phyloP scores from a whole-genome alignment of 176 grass and related monocot species.

The Carex kokanica region DNA sequence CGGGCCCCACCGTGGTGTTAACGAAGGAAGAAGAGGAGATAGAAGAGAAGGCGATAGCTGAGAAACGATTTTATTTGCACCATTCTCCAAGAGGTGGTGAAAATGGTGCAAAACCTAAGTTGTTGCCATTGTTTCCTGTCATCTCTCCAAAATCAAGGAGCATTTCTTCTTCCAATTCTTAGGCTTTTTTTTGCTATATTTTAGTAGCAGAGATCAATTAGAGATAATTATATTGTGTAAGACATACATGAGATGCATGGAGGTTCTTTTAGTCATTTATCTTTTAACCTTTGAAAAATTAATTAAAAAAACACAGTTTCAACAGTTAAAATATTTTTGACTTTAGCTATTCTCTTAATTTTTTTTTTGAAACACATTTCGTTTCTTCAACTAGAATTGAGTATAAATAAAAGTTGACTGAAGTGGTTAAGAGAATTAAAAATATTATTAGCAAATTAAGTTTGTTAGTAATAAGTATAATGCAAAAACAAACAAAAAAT shows the following conservation, averaged over 20 bases:
- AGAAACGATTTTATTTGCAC: constrained; percentile 79
- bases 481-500: background rate
- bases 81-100: constrained; percentile 38
- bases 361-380: background rate
- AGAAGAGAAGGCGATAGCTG: constrained; percentile 76
- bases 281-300: background rate
- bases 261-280: background rate
- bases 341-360: background rate
- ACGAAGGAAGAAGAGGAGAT: constrained; percentile 51
- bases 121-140: constrained; percentile 73
- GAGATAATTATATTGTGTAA: background rate
- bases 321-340: too few relatives aligned
- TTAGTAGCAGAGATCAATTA: background rate
- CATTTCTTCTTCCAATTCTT: constrained; percentile 3
- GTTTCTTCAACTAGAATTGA: too few relatives aligned
- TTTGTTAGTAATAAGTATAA: background rate
- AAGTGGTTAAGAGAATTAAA: background rate
- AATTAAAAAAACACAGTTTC: too few relatives aligned
- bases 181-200: background rate
- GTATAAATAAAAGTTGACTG: background rate
- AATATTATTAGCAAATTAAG: background rate
- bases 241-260: background rate
- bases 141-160: constrained; percentile 19
- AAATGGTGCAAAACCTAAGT: constrained; percentile 37
- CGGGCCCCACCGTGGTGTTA: constrained; percentile 32